Evolutionary conservation across 169 alveolate genomes (phyloP).

Genomic region (Plasmodium inui): DNA sequence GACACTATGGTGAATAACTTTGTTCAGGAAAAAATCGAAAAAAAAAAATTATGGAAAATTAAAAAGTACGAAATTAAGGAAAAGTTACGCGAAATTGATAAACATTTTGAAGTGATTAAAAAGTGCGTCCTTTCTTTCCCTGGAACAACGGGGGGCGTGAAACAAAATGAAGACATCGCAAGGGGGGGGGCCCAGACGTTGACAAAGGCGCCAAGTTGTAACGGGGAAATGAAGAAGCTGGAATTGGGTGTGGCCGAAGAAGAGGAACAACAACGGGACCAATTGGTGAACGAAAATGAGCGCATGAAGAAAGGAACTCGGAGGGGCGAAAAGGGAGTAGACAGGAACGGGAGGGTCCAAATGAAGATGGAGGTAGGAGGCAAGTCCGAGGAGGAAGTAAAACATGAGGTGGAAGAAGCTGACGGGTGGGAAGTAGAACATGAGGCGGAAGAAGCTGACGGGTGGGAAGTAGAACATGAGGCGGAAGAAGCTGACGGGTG

Average conservation of each 20-base stretch:
- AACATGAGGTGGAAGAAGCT: not conserved
- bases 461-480: not conserved
- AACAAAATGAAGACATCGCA: not conserved
- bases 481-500: not conserved
- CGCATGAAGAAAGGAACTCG: not conserved
- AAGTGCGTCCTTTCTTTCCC: slow-evolving; percentile 20
- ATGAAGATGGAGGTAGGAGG: not conserved
- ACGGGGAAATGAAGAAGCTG: not conserved
- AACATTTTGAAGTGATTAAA: slow-evolving; percentile 64
- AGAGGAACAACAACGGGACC: slow-evolving; percentile 1
- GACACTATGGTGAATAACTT: not conserved
- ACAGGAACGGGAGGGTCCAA: not conserved
- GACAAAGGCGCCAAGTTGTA: not conserved
- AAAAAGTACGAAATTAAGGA: slow-evolving; percentile 71
- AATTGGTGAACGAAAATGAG: not conserved
- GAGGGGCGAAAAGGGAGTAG: not conserved
- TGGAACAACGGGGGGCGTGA: not conserved
- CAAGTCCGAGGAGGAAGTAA: not conserved
- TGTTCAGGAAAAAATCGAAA: slow-evolving; percentile 31
- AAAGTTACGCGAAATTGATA: slow-evolving; percentile 54
- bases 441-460: not conserved
- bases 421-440: not conserved
- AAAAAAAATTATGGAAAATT: slow-evolving; percentile 39
- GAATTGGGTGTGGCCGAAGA: not conserved
- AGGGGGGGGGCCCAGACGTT: not conserved